A percentile compares a stretch with the other conserved stretches of the same genome.
These are phyloP conservation scores for Termitomyces sp. DNA, from an alignment of 1,284 basidiomycete genomes.

Conservation along the genomic window DNA sequence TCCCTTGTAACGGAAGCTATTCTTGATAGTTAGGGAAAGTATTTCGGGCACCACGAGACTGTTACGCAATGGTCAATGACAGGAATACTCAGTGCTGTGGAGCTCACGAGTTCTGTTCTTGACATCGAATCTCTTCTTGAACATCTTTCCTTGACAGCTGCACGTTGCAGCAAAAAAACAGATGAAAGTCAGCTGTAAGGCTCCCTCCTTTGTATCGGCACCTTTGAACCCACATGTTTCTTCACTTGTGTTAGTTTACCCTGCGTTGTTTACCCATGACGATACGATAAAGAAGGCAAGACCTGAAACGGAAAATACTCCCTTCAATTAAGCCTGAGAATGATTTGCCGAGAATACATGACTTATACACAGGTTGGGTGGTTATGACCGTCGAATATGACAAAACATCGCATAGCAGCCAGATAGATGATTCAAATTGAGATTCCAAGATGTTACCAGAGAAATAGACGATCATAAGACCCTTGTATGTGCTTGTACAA, in stretches of 20 bases:
- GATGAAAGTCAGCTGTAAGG: slow-evolving; percentile 6
- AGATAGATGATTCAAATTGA: neutral
- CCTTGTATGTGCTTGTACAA: neutral
- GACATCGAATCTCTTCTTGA: neutral
- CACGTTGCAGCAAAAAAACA: neutral
- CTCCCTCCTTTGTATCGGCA: neutral
- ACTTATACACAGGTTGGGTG: neutral
- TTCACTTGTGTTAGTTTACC: neutral
- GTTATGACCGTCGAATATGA: neutral
- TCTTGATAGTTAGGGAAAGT: neutral
- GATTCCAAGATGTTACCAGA: neutral
- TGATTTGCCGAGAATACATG: no score
- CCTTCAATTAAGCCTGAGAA: neutral
- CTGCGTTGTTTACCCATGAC: neutral
- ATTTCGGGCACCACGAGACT: slow-evolving; percentile 2
- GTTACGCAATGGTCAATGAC: neutral
- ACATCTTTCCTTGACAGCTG: slow-evolving; percentile 3
- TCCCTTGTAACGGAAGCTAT: slow-evolving; percentile 1
- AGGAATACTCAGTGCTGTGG: neutral
- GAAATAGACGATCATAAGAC: neutral
- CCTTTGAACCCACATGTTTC: neutral
- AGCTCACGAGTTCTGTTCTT: slow-evolving; percentile 8
- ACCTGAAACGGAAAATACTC: neutral
- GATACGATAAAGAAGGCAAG: neutral
- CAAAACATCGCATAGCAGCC: neutral